Evolutionary conservation across 140 eudicot genomes (phyloP).

Genomic region (Flaveria floridana): DNA sequence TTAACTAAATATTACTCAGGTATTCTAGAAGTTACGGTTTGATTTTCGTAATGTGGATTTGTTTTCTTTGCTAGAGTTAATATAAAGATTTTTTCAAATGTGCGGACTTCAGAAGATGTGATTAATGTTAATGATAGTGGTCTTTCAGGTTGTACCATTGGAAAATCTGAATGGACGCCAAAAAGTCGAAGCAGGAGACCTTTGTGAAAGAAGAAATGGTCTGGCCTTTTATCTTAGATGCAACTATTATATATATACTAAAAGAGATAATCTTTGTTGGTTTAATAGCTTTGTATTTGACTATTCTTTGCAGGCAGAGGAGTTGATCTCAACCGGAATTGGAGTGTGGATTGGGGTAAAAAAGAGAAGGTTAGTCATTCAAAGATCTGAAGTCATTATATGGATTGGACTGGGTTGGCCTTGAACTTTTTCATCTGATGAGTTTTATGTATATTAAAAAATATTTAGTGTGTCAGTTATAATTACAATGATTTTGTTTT

Average conservation of each 20-base stretch:
- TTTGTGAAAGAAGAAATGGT: conserved; percentile 99
- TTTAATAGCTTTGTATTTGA: conserved; percentile 23
- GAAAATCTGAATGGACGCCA: conserved; percentile 96
- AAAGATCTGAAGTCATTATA: not conserved
- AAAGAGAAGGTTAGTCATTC: conserved; percentile 75
- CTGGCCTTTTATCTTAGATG: conserved; percentile 21
- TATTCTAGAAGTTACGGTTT: not conserved
- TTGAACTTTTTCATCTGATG: not conserved
- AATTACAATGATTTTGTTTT: not conserved
- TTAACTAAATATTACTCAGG: too few species aligned
- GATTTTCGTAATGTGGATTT: not conserved
- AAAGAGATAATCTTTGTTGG: conserved; percentile 18
- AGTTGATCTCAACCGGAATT: conserved; percentile 94
- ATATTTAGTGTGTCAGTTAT: not conserved
- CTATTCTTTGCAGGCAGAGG: conserved; percentile 80
- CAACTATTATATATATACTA: not conserved
- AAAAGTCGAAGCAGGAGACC: conserved; percentile 91
- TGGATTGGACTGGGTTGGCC: not conserved
- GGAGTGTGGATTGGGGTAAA: conserved; percentile 99
- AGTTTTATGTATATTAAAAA: not conserved
- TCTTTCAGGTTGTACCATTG: conserved; percentile 74
- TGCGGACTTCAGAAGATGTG: not conserved
- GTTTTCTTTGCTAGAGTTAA: conserved; percentile 6
- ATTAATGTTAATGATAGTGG: conserved; percentile 14
- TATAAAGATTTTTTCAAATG: not conserved